Percentiles rank a stretch among this genome's conserved stretches.
These are phyloP conservation scores for Fusarium penzigii DNA, from an alignment of 2,329 filamentous ascomycete genomes.

Conservation along the genomic window DNA sequence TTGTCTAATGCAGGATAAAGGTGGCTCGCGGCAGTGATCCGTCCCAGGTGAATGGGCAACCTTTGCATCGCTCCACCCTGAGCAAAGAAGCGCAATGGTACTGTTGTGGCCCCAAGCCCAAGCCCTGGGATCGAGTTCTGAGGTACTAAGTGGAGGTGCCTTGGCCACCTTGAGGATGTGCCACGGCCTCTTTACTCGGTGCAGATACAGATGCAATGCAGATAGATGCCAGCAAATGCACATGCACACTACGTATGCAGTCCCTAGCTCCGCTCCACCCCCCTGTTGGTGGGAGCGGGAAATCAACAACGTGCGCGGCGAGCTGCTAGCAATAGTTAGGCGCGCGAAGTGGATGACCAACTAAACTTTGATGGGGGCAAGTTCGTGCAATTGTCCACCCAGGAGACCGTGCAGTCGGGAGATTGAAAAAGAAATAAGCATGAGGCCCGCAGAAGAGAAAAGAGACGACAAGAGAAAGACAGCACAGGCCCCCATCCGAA, in stretches of 20 bases:
- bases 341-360: slow-evolving; percentile 21
- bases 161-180: slow-evolving; percentile 11
- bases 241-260: not conserved
- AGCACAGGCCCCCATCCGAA: slow-evolving; percentile 1
- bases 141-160: not conserved
- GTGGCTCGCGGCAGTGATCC: not conserved
- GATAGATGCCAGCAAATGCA: slow-evolving; percentile 18
- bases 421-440: slow-evolving; percentile 26
- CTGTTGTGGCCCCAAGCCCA: not conserved
- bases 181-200: slow-evolving; percentile 11
- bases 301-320: slow-evolving; percentile 7
- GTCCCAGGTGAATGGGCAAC: not conserved
- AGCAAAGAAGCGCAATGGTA: not conserved
- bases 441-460: slow-evolving; percentile 24
- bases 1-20: slow-evolving; percentile 10
- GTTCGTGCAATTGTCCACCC: slow-evolving; percentile 19
- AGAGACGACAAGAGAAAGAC: slow-evolving; percentile 25
- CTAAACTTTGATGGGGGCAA: slow-evolving; percentile 24
- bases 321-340: slow-evolving; percentile 1
- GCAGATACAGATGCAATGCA: slow-evolving; percentile 11
- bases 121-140: not conserved
- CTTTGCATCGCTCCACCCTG: not conserved
- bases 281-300: slow-evolving; percentile 15
- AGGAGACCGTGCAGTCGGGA: slow-evolving; percentile 21
- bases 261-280: not conserved